phyloP scores from a whole-genome alignment of 2,329 filamentous ascomycete species.

The Dactylellina leptospora region DNA sequence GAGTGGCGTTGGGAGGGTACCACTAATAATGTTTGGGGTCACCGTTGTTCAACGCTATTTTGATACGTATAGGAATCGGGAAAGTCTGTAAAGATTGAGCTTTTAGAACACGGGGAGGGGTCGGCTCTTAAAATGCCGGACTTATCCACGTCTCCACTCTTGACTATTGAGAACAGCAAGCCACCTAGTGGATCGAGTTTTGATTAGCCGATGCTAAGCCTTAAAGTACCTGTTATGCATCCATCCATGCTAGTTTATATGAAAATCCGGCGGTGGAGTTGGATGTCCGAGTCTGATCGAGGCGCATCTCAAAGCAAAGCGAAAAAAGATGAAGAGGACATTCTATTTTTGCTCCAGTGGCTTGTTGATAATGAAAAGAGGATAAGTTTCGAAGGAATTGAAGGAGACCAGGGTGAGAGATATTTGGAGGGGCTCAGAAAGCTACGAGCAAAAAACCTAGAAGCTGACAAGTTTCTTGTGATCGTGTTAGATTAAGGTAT shows the following conservation, averaged over 20 bases:
- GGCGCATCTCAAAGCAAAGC: slow-evolving; percentile 6
- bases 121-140: slow-evolving; percentile 6
- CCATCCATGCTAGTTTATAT: slow-evolving; percentile 11
- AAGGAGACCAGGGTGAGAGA: slow-evolving; percentile 1
- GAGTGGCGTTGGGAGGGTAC: background rate
- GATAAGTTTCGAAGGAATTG: slow-evolving; percentile 17
- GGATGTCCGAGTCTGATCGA: slow-evolving; percentile 28
- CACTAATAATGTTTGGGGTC: too few relatives aligned
- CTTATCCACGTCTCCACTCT: too few relatives aligned
- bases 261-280: slow-evolving; percentile 25
- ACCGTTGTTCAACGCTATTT: too few relatives aligned
- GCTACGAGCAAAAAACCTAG: background rate
- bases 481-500: too few relatives aligned
- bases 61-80: too few relatives aligned
- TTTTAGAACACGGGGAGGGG: slow-evolving; percentile 1
- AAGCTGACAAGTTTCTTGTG: background rate
- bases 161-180: too few relatives aligned
- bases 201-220: background rate
- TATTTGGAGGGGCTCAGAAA: slow-evolving; percentile 8
- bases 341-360: slow-evolving; percentile 21
- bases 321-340: background rate
- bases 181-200: background rate
- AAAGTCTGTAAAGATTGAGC: background rate
- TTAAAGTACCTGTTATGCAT: slow-evolving; percentile 9
- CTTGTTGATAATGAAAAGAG: background rate